These are phyloP conservation scores for Solanum chmielewskii DNA, from an alignment of 257 asterid species.

Conservation along the genomic window DNA sequence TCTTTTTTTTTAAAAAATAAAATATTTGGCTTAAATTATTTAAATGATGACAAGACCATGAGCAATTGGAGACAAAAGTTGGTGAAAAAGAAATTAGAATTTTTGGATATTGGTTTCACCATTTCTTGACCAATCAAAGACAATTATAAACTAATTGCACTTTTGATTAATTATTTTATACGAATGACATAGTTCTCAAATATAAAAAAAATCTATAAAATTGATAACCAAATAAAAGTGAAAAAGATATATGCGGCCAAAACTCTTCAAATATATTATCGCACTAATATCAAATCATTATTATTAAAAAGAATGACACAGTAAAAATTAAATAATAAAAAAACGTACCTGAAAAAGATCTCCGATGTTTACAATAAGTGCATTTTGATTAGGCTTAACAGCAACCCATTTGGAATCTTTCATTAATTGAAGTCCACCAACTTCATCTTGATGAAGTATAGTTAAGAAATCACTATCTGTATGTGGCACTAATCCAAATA, in stretches of 20 bases:
- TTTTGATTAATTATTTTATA: background rate
- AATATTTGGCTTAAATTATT: background rate
- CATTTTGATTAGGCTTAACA: slow-evolving; percentile 50
- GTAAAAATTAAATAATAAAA: too few relatives aligned
- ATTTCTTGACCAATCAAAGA: background rate
- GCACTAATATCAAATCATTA: background rate
- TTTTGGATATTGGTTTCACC: background rate
- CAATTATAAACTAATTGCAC: background rate
- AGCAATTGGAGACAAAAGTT: background rate
- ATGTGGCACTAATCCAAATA: slow-evolving; percentile 56
- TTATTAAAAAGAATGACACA: rapidly evolving
- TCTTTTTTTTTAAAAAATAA: background rate
- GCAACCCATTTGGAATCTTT: slow-evolving; percentile 58
- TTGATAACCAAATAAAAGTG: background rate
- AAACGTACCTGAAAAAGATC: slow-evolving; percentile 65
- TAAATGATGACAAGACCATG: background rate
- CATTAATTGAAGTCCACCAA: slow-evolving; percentile 70
- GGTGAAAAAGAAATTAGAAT: background rate
- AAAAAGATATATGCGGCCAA: background rate
- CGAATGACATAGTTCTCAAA: background rate
- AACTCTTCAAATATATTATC: too few relatives aligned
- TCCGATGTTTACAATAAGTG: slow-evolving; percentile 73
- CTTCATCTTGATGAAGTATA: slow-evolving; percentile 62
- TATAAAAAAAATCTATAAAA: background rate
- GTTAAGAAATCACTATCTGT: slow-evolving; percentile 73